Base-by-base conservation (phyloP, 2,329 filamentous ascomycete genomes). In the Myriosclerotinia scirpicola region DNA sequence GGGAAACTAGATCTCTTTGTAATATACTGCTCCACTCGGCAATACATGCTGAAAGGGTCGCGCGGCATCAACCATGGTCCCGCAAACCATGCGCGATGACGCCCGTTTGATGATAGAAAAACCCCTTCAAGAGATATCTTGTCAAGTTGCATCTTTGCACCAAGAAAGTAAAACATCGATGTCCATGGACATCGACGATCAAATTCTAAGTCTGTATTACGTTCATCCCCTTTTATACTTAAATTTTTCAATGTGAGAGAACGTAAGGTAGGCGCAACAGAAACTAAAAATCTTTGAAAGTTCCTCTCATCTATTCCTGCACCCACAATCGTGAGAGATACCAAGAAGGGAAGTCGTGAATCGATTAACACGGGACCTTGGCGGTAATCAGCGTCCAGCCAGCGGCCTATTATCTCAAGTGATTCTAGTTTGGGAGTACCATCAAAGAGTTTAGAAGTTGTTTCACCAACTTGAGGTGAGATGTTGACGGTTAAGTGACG, bases 21-120 rank as follows among this genome's bases (percentile, higher is more conserved):
- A 20, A 46, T n/a, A 46, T 46, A 46, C 44, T 46, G 5, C 17
- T 46, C 44, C 17, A 46, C 17, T 20, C 44, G 17, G 20, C 44
- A 46, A 46, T 46, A n/a, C 44, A 46, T n/a, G 44, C 17, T n/a
- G 44, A 46, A 46, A 46, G 44, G 20, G 3, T 46, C 44, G 20
- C 5, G 8, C 44, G 0, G 0, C 3, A 5, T 8, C 15, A 4
- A 2, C 17, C 17, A 20, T 46, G 20, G 15, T 44, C 0, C 7
- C 17, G 15, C 17, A 17, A 17, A 5, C 42, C 42, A 44, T 15
- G 9, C 17, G 11, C 3, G 5, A 17, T 44, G 42, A 15, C 1
- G 5, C 15, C 9, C 1, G 5, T 17, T 17, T 44, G 3, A 6
- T 44, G 44, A 46, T 6, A 7, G 8, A 17, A 46, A n/a, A 20